Evolutionary conservation across 1,284 basidiomycete species (phyloP), one percentile per base, ranked within the genome.

Genomic region (Cutaneotrichosporon mucoides): DNA sequence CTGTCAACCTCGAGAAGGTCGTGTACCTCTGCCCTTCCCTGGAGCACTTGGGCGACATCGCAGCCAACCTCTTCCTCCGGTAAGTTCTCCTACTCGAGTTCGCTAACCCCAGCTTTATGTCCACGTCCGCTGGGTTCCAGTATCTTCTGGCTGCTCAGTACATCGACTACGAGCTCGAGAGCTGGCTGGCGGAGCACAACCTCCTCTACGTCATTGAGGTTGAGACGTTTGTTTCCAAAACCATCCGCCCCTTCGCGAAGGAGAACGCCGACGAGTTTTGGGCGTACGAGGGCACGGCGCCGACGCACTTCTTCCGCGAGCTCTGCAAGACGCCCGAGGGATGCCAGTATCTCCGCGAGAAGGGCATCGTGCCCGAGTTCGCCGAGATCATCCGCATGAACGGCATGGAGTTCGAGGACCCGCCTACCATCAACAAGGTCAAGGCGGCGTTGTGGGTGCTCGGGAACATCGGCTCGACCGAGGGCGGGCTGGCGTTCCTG

Each of bases 391-490:
- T 99, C 58, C 84, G 91, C 13, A 83, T 87, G 66, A 91, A 99
- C 75, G 89, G 88, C 13, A 81, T 88, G 60, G 94, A 97, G 75
- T 85, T 84, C 50, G 85, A 87, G 57, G 93, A 99, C 73, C 78
- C 84, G 16, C 89, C 90, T 48, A 81, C 96, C 36, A 88, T 98
- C 60, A 81, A 87, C 69, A 92, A 90, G 75, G 78, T 99, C 57
- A 99, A 99, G 79, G 96, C 92, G 71, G 89, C 93, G 9, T 81
- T 99, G 0, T 99, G 96, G 96, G 91, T 92, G 1, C 88, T 99
- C 59, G 96, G 95, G 2, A 95, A 95, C 73, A 88, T 99, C 54
- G 96, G 93, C 1, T 86, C 95, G 0, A 90, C 90, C 0, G 85
- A 88, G 65, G 86, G 90, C 6, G 96, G 96, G 0, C 81, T 99